Percentiles rank a stretch among this genome's conserved stretches.
These are phyloP conservation scores for Solidago caesia DNA, from an alignment of 129 eudicot species.

Conservation along the genomic window DNA sequence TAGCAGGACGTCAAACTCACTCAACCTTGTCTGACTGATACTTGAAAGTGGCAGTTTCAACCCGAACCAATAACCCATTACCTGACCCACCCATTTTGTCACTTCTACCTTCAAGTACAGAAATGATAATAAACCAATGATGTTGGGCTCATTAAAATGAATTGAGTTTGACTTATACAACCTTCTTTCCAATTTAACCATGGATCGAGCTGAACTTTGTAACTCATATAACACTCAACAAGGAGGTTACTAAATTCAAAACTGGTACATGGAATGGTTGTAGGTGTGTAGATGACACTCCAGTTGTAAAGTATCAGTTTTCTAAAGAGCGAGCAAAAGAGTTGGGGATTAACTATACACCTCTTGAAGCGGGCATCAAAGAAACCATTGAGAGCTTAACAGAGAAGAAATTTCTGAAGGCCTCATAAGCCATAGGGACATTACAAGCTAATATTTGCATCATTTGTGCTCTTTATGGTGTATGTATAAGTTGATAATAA, in stretches of 20 bases:
- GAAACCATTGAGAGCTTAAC: constrained; percentile 70
- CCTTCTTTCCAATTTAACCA: neutral
- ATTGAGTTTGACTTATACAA: neutral
- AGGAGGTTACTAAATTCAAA: neutral
- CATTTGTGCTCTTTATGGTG: neutral
- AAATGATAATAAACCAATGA: constrained; percentile 14
- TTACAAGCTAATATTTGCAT: constrained; percentile 1
- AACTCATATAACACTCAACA: neutral
- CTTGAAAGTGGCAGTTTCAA: neutral
- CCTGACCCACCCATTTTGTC: neutral
- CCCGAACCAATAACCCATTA: neutral
- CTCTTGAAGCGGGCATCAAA: constrained; percentile 48
- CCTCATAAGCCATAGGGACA: neutral
- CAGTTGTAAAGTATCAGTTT: constrained; percentile 43
- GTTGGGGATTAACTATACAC: constrained; percentile 52
- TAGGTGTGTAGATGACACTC: constrained; percentile 64
- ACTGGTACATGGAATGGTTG: constrained; percentile 19
- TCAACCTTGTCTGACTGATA: neutral
- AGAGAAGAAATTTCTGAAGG: constrained; percentile 49
- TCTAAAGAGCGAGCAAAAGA: constrained; percentile 50
- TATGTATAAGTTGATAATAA: constrained; percentile 7
- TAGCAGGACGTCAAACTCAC: neutral
- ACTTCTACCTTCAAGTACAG: constrained; percentile 12
- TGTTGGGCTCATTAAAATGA: neutral
- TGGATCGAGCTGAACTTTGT: neutral